phyloP scores from a whole-genome alignment of 73 alveolate genomes.

The Paramecium octaurelia region DNA sequence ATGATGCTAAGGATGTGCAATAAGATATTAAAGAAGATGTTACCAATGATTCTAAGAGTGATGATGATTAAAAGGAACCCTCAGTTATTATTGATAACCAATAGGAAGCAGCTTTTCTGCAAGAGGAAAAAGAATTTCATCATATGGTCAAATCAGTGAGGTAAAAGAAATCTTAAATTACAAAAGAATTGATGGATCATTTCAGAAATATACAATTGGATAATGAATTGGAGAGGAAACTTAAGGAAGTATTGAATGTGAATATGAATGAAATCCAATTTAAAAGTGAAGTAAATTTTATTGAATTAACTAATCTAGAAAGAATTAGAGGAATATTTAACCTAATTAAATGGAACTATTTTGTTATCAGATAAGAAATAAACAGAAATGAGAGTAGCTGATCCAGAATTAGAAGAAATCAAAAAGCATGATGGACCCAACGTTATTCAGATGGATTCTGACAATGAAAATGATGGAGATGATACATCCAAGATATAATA shows the following conservation, averaged over 20 bases:
- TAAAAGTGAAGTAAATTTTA: conserved; percentile 9
- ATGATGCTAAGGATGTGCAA: background rate
- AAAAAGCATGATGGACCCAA: background rate
- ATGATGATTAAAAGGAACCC: background rate
- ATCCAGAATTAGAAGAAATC: background rate
- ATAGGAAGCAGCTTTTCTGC: conserved; percentile 20
- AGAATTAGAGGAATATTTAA: background rate
- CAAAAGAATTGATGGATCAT: background rate
- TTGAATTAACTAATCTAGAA: background rate
- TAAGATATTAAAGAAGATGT: conserved; percentile 18
- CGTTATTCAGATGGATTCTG: background rate
- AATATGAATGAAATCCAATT: background rate
- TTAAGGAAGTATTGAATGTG: background rate
- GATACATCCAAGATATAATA: background rate
- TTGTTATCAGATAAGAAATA: background rate
- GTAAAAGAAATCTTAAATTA: background rate
- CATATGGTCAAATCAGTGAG: background rate
- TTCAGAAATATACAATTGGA: background rate
- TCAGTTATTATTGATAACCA: background rate
- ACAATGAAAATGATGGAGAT: background rate
- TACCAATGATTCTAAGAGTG: conserved; percentile 1
- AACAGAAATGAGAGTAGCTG: background rate
- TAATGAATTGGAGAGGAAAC: background rate
- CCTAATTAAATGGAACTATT: background rate
- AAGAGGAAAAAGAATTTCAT: conserved; percentile 42